These are phyloP conservation scores for Blastobotrys serpentis DNA, from an alignment of 1,139 yeast genomes.

Conservation along the genomic window DNA sequence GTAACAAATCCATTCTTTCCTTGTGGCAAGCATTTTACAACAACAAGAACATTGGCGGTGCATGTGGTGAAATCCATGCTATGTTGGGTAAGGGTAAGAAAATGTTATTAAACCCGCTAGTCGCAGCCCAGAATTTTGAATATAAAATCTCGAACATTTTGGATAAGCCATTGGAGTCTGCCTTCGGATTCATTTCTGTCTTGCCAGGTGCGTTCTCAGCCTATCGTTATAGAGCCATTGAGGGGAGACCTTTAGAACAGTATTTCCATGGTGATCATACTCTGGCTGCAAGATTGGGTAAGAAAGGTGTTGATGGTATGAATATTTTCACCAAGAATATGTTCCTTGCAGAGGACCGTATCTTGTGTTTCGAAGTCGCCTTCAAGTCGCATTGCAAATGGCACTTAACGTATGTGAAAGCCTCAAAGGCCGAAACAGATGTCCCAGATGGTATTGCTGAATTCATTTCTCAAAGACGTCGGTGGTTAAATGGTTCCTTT, in stretches of 20 bases:
- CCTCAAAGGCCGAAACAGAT: constrained; percentile 96
- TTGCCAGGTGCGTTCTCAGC: constrained; percentile 97
- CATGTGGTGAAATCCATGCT: constrained; percentile 94
- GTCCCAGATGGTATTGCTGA: constrained; percentile 91
- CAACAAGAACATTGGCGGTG: constrained; percentile 96
- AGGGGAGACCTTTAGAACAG: no score
- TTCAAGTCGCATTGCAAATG: constrained; percentile 84
- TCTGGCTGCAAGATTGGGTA: constrained; percentile 80
- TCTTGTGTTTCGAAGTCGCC: constrained; percentile 93
- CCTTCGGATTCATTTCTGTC: constrained; percentile 90
- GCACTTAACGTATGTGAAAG: constrained; percentile 89
- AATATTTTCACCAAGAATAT: constrained; percentile 94
- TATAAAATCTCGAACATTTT: constrained; percentile 93
- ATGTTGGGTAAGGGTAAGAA: constrained; percentile 86
- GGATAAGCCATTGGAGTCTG: constrained; percentile 91
- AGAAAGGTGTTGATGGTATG: constrained; percentile 64
- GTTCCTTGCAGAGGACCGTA: constrained; percentile 97
- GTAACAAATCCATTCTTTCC: constrained; percentile 78
- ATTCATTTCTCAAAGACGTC: constrained; percentile 89
- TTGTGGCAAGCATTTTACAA: constrained; percentile 96
- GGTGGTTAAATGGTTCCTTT: constrained; percentile 98
- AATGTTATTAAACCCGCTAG: constrained; percentile 81
- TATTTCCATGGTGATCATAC: constrained; percentile 94
- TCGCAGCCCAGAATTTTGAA: constrained; percentile 95
- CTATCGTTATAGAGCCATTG: constrained; percentile 86